phyloP scores from a whole-genome alignment of 805 yeast genomes.

The Kodamaea neixiangensis region DNA sequence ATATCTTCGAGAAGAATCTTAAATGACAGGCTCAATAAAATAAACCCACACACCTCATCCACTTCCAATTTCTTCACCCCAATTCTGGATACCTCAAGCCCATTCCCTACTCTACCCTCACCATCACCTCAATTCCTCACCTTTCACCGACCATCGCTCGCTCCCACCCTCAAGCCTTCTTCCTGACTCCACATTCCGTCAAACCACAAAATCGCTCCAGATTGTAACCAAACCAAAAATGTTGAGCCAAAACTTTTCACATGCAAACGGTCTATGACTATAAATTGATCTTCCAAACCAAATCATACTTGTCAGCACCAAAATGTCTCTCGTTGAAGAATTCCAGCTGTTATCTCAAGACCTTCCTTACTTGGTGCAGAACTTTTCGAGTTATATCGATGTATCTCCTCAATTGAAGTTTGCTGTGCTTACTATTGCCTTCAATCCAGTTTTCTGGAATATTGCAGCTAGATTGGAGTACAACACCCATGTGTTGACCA shows the following conservation, averaged over 20 bases:
- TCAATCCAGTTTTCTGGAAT: constrained; percentile 97
- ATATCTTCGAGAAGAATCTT: neutral
- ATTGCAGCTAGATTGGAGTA: constrained; percentile 86
- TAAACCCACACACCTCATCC: too few species aligned
- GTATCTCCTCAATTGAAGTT: constrained; percentile 23
- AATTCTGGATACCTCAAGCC: too few species aligned
- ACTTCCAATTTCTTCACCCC: too few species aligned
- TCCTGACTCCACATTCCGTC: neutral
- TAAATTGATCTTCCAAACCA: neutral
- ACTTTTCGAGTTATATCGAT: constrained; percentile 23
- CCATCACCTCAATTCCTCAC: too few species aligned
- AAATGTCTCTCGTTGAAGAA: constrained; percentile 12
- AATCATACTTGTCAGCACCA: neutral
- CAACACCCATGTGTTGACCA: constrained; percentile 73
- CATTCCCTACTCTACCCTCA: too few species aligned
- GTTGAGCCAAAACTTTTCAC: constrained; percentile 4
- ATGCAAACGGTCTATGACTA: neutral
- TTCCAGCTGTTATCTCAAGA: constrained; percentile 15
- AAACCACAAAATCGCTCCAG: neutral
- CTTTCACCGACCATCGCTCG: neutral
- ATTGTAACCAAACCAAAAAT: neutral
- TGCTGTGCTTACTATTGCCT: constrained; percentile 69
- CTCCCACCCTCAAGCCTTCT: neutral
- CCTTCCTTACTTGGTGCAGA: constrained; percentile 19
- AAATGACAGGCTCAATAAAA: too few species aligned